Conservation (phyloP, 441 rosid genomes). For the Adansonia grandidieri region DNA sequence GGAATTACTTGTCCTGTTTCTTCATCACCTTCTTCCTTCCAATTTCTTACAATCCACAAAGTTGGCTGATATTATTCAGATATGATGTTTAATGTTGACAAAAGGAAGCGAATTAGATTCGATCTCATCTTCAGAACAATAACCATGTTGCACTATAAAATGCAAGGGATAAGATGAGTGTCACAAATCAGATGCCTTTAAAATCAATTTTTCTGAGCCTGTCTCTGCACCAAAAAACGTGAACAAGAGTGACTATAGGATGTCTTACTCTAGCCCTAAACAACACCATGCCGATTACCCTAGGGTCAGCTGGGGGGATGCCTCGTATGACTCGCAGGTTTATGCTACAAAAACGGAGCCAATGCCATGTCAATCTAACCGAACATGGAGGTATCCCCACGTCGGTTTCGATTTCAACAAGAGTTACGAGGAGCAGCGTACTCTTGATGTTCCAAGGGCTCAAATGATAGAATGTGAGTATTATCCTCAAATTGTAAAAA, state of each 20-base stretch:
- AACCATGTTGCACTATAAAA: slow-evolving; percentile 27
- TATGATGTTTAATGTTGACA: background rate
- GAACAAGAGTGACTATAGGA: slow-evolving; percentile 11
- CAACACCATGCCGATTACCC: slow-evolving; percentile 23
- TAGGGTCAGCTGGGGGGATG: slow-evolving; percentile 24
- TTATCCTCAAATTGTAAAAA: slow-evolving; percentile 11
- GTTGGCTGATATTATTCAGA: background rate
- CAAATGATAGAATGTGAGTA: slow-evolving; percentile 2
- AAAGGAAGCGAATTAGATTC: slow-evolving; percentile 47
- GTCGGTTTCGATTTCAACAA: background rate
- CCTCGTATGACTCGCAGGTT: slow-evolving; percentile 18
- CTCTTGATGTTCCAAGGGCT: slow-evolving; percentile 19
- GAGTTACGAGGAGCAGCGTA: background rate
- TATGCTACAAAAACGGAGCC: slow-evolving; percentile 9
- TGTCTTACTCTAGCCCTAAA: slow-evolving; percentile 12
- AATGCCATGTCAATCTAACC: background rate
- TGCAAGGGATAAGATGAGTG: background rate
- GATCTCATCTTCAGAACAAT: slow-evolving; percentile 28
- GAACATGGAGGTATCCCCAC: background rate
- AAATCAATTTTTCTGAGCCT: background rate
- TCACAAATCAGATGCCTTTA: background rate
- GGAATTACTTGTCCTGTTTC: background rate
- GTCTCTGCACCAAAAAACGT: background rate
- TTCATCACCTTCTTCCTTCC: background rate
- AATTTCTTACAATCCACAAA: slow-evolving; percentile 9